Conservation (phyloP, 1,284 basidiomycete species). For the Leccinum pachyderme region DNA sequence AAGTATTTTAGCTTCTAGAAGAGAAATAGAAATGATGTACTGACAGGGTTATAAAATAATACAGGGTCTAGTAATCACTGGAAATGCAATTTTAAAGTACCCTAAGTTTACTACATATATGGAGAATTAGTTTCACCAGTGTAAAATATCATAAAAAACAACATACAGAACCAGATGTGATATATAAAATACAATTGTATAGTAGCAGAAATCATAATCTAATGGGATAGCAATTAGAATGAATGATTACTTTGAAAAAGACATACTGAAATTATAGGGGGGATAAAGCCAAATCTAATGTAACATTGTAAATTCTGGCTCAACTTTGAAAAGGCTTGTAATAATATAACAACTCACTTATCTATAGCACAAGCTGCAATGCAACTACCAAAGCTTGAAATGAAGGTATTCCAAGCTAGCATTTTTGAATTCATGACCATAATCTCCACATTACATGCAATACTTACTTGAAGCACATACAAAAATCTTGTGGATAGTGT, state of each 20-base stretch:
- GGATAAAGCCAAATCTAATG: background rate
- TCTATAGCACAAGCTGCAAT: background rate
- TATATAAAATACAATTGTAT: background rate
- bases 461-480: background rate
- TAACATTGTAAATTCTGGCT: background rate
- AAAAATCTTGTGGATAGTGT: background rate
- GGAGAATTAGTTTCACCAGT: too few relatives aligned
- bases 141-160: background rate
- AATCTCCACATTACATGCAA: background rate
- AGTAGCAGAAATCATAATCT: background rate
- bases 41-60: background rate
- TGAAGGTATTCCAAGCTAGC: background rate
- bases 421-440: background rate
- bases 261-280: background rate
- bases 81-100: background rate
- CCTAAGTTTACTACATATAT: background rate
- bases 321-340: background rate
- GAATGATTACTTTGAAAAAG: background rate
- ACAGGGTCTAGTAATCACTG: background rate
- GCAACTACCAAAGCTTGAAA: background rate
- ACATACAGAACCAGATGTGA: background rate
- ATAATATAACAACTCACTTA: background rate
- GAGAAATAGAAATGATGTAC: background rate
- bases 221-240: background rate
- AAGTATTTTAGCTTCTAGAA: background rate